A percentile compares a stretch with the other conserved stretches of the same genome.
phyloP scores from a whole-genome alignment of 192 early-diverging fungal genomes.

The Backusella westeae region DNA sequence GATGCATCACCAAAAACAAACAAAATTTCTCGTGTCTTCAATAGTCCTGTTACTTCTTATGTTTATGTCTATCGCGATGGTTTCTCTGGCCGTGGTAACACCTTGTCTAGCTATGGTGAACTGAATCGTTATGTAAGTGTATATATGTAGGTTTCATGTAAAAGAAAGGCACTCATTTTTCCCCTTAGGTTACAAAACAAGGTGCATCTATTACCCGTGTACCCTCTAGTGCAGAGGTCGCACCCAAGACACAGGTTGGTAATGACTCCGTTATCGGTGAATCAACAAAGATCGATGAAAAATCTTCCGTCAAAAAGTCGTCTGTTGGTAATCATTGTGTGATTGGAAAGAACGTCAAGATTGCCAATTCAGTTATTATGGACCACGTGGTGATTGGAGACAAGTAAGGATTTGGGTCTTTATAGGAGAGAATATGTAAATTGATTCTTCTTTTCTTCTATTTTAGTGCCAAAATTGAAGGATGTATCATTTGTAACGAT shows the following conservation, averaged over 20 bases:
- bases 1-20: constrained; percentile 37
- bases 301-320: constrained; percentile 91
- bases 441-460: not conserved
- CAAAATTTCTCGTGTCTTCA: constrained; percentile 25
- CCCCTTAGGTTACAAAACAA: constrained; percentile 28
- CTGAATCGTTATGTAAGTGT: constrained; percentile 75
- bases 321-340: constrained; percentile 90
- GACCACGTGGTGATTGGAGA: constrained; percentile 94
- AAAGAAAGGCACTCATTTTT: not conserved
- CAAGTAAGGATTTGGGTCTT: constrained; percentile 38
- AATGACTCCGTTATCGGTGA: constrained; percentile 90
- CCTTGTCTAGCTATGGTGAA: constrained; percentile 80
- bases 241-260: constrained; percentile 74
- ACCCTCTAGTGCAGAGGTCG: constrained; percentile 67
- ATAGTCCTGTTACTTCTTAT: constrained; percentile 45
- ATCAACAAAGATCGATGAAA: constrained; percentile 85
- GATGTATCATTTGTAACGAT: constrained; percentile 82
- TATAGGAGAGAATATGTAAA: not conserved
- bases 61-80: constrained; percentile 64
- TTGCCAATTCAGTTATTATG: constrained; percentile 94
- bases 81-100: constrained; percentile 83
- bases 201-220: constrained; percentile 55
- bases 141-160: not conserved
- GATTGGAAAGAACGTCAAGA: constrained; percentile 97
- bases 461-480: constrained; percentile 79